Evolutionary conservation across 1,139 yeast genomes (phyloP).

Genomic region (Hyphopichia burtonii): DNA sequence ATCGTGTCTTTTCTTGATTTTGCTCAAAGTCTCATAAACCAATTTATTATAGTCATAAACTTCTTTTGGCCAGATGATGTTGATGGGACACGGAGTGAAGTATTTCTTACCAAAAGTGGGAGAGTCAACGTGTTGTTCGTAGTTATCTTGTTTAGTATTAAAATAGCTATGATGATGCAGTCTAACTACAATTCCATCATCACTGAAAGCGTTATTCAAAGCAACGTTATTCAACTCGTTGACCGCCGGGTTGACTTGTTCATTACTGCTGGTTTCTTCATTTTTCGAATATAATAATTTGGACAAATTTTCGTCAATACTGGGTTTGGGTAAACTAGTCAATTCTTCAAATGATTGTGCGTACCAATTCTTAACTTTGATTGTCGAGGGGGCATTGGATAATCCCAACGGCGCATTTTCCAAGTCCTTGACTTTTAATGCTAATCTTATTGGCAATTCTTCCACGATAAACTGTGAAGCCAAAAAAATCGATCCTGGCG

Average conservation of each 20-base stretch:
- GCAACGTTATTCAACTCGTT: conserved; percentile 38
- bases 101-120: conserved; percentile 56
- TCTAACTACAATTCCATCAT: conserved; percentile 54
- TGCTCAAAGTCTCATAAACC: conserved; percentile 65
- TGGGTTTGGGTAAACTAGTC: conserved; percentile 54
- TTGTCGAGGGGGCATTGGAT: conserved; percentile 69
- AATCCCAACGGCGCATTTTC: conserved; percentile 79
- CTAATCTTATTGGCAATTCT: conserved; percentile 83
- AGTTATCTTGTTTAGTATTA: not conserved
- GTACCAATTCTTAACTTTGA: conserved; percentile 83
- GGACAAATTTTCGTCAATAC: conserved; percentile 37
- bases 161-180: conserved; percentile 18
- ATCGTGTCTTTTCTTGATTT: conserved; percentile 82
- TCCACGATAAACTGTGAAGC: conserved; percentile 86
- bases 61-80: conserved; percentile 68
- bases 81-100: conserved; percentile 56
- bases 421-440: conserved; percentile 81
- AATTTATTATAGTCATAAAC: conserved; percentile 67
- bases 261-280: no score
- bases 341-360: conserved; percentile 88
- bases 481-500: conserved; percentile 74
- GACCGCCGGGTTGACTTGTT: conserved; percentile 28
- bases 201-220: conserved; percentile 44
- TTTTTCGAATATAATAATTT: conserved; percentile 33
- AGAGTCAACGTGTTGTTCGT: conserved; percentile 10